phyloP scores from a whole-genome alignment of 192 early-diverging fungal genomes.

The Dimargaris xerosporica region DNA sequence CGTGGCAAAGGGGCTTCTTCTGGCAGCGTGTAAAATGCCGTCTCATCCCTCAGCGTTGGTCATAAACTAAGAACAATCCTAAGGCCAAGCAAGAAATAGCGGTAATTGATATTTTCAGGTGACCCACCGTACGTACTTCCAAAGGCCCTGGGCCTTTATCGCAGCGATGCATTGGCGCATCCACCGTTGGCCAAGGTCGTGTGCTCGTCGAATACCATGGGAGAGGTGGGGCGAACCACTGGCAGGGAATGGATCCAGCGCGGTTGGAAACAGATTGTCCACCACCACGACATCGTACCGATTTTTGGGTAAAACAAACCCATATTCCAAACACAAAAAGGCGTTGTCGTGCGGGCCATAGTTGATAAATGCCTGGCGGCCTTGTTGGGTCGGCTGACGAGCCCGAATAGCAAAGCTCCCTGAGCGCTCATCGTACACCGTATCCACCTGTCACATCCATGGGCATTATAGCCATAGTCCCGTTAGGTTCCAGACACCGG shows the following conservation, averaged over 20 bases:
- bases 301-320: neutral
- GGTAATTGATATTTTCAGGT: too few relatives aligned
- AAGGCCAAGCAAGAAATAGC: too few relatives aligned
- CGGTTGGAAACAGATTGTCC: neutral
- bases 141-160: too few relatives aligned
- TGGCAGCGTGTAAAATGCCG: too few relatives aligned
- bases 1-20: neutral
- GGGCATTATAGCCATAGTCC: neutral
- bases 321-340: neutral
- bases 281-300: neutral
- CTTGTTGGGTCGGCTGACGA: neutral
- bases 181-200: too few relatives aligned
- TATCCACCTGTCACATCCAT: neutral
- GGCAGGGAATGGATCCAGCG: too few relatives aligned
- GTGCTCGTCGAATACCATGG: too few relatives aligned
- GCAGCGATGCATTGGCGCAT: too few relatives aligned
- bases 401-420: constrained; percentile 2
- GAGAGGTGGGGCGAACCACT: too few relatives aligned
- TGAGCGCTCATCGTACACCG: neutral
- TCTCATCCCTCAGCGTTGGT: too few relatives aligned
- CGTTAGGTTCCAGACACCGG: neutral
- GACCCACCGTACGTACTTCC: too few relatives aligned
- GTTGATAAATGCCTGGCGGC: constrained; percentile 3
- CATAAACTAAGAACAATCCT: too few relatives aligned
- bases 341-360: constrained; percentile 11